Evolutionary conservation across 2,329 filamentous ascomycete species (phyloP).

Genomic region (Raffaelea albimanens): DNA sequence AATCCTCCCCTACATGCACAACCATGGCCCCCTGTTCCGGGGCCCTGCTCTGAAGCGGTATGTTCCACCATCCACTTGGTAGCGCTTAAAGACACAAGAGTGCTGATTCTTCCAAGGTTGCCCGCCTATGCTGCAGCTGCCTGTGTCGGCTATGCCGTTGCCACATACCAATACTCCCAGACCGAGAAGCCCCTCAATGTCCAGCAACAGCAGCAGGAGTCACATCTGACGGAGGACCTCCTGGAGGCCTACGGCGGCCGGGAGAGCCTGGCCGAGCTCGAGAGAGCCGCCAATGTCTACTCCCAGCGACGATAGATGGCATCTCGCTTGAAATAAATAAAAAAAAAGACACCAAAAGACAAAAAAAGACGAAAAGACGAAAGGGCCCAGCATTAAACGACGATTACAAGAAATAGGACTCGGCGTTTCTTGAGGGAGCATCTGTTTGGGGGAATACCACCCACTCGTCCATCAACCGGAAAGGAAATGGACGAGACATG

Average conservation of each 20-base stretch:
- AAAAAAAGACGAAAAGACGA: too few relatives aligned
- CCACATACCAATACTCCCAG: conserved; percentile 1
- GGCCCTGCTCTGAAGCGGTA: conserved; percentile 5
- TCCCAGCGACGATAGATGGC: too few relatives aligned
- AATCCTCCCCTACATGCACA: conserved; percentile 21
- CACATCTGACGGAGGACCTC: neutral
- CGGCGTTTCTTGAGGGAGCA: too few relatives aligned
- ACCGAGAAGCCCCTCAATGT: conserved; percentile 7
- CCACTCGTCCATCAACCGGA: too few relatives aligned
- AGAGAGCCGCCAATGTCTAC: conserved; percentile 21
- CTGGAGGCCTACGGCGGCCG: conserved; percentile 19
- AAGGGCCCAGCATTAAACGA: too few relatives aligned
- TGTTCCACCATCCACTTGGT: too few relatives aligned
- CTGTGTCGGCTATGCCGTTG: conserved; percentile 8
- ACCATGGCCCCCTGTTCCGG: conserved; percentile 7
- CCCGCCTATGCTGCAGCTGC: conserved; percentile 5
- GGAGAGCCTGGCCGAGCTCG: conserved; percentile 20
- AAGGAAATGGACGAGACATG: too few relatives aligned
- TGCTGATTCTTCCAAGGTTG: conserved; percentile 2
- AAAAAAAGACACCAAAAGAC: neutral
- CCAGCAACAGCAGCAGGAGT: too few relatives aligned
- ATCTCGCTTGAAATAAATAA: too few relatives aligned
- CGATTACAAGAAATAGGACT: too few relatives aligned
- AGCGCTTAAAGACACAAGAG: too few relatives aligned
- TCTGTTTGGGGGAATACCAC: too few relatives aligned